Evolutionary conservation across 2,329 filamentous ascomycete species (phyloP), one percentile per base, ranked within the genome.

Genomic region (Calonectria hawksworthii): DNA sequence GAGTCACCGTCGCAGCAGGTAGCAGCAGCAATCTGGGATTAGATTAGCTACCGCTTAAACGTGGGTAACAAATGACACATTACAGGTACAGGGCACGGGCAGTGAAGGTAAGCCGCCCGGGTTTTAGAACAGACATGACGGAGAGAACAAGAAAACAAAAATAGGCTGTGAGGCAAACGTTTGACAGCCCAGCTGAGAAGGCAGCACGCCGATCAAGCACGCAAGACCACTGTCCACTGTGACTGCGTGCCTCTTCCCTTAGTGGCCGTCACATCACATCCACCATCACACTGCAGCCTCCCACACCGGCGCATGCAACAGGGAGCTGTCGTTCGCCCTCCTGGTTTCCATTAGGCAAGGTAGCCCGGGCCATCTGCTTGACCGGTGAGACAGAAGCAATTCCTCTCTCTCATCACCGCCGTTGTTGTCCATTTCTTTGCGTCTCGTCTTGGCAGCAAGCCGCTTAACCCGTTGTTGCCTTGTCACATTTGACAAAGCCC

Each of bases 141-240:
- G n/a, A n/a, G 10, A n/a, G 10, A 47, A 47, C n/a, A 32, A 32
- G 5, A 38, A 38, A 38, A 14, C 9, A 38, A 38, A 10, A 38
- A 10, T 3, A 38, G n/a, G n/a, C n/a, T n/a, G n/a, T n/a, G n/a
- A 54, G 26, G 56, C 16, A 26, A 26, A 14, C n/a, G 34, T 61
- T 21, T 4, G 13, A 61, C 34, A n/a, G 14, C 13, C 56, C 56
- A 63, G 36, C n/a, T 21, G 14, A 41, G 56, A 47, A 47, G 56
- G 56, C 56, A 63, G 36, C 56, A 63, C 56, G 56, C 56, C 56
- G 56, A 63, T 63, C 36, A 36, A 63, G 56, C 56, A 41, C 23
- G 26, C 34, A 41, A 28, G 56, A 14, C 23, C 14, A 38, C 32
- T 38, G 56, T 41, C 23, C 14, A 38, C 32, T 38, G 56, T 41